Evolutionary conservation across 2,329 filamentous ascomycete genomes (phyloP).

Genomic region (Hymenoscyphus infarciens): DNA sequence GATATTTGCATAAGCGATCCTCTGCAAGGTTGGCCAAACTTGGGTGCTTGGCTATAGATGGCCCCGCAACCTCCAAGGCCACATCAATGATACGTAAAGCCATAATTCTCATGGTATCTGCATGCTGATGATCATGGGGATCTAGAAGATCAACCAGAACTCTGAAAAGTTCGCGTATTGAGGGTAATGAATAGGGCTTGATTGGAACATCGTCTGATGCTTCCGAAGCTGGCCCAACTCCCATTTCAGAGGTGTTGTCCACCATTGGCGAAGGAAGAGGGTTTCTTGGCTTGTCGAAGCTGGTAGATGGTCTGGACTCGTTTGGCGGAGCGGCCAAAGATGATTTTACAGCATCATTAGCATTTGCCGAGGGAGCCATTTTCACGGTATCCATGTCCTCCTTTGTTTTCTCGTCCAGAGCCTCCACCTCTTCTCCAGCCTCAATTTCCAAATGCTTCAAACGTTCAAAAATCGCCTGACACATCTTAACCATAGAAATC

Average conservation of each 20-base stretch:
- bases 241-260: slow-evolving; percentile 27
- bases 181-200: slow-evolving; percentile 88
- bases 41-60: slow-evolving; percentile 89
- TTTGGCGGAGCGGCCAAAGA: slow-evolving; percentile 44
- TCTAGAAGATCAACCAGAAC: slow-evolving; percentile 92
- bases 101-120: slow-evolving; percentile 96
- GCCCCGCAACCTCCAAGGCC: slow-evolving; percentile 90
- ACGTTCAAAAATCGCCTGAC: slow-evolving; percentile 94
- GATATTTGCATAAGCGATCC: slow-evolving; percentile 86
- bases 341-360: slow-evolving; percentile 54
- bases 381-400: slow-evolving; percentile 72
- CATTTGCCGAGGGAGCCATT: slow-evolving; percentile 76
- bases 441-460: slow-evolving; percentile 83
- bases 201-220: slow-evolving; percentile 49
- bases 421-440: slow-evolving; percentile 62
- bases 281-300: slow-evolving; percentile 39
- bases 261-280: slow-evolving; percentile 18
- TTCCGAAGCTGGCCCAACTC: slow-evolving; percentile 31
- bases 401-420: slow-evolving; percentile 62
- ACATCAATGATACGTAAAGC: slow-evolving; percentile 95
- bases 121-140: slow-evolving; percentile 87
- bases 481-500: slow-evolving; percentile 98
- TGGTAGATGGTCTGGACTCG: slow-evolving; percentile 39
- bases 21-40: slow-evolving; percentile 83
- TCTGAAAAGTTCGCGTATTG: slow-evolving; percentile 89